Conservation (phyloP, 306 rosid species). For the Alnus rubra region DNA sequence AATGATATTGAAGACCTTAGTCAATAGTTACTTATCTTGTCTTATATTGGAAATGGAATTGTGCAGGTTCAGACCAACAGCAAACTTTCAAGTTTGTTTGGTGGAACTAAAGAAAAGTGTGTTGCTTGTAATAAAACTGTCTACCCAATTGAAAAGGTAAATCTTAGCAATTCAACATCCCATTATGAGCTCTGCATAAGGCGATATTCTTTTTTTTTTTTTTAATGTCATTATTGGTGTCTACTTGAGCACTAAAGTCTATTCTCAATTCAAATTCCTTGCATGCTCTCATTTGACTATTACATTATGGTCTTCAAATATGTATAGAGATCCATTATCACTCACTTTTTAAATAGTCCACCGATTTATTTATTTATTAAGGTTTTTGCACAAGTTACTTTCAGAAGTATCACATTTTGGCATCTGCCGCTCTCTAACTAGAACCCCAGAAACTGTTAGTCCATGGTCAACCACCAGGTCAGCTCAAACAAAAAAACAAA, state of each 20-base stretch:
- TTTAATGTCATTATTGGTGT: not conserved
- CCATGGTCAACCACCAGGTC: not conserved
- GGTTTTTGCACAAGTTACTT: not conserved
- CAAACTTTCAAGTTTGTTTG: conserved; percentile 71
- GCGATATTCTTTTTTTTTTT: not conserved
- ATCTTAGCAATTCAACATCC: not conserved
- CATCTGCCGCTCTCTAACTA: not conserved
- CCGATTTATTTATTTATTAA: not conserved
- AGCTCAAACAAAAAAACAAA: not conserved
- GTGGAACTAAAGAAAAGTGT: conserved; percentile 94
- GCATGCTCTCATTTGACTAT: not conserved
- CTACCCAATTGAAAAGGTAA: conserved; percentile 92
- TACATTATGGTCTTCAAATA: not conserved
- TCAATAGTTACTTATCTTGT: conserved; percentile 5
- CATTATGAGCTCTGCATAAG: conserved; percentile 8
- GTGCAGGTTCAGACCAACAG: conserved; percentile 63
- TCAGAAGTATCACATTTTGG: not conserved
- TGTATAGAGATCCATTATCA: not conserved
- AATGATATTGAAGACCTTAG: not conserved
- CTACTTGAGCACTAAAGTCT: not conserved
- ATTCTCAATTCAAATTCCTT: not conserved
- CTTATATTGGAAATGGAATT: conserved; percentile 17
- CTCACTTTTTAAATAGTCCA: not conserved
- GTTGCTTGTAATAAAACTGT: conserved; percentile 81
- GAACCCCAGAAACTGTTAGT: not conserved